phyloP scores from a whole-genome alignment of 257 asterid genomes.

The Solanum rostratum region DNA sequence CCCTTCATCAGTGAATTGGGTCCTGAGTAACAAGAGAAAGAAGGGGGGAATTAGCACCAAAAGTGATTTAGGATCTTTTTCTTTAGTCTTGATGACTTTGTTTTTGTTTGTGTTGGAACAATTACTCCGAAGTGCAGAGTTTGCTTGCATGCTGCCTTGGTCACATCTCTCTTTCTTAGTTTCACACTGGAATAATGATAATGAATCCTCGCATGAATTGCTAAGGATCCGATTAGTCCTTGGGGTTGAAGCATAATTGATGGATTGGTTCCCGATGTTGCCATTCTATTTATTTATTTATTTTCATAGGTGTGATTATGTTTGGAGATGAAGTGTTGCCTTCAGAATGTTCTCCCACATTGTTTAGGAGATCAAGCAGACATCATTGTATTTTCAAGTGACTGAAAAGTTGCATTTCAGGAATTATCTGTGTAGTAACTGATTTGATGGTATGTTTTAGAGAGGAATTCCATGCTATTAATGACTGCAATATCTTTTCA shows the following conservation, averaged over 20 bases:
- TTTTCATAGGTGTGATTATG: too few relatives aligned
- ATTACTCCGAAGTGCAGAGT: not conserved
- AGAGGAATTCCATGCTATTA: not conserved
- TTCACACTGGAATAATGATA: too few relatives aligned
- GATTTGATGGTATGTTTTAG: too few relatives aligned
- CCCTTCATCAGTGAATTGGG: conserved; percentile 73
- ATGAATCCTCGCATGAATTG: not conserved
- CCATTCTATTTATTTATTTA: not conserved
- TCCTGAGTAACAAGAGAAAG: conserved; percentile 48
- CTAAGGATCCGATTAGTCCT: too few relatives aligned
- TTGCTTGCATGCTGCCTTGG: too few relatives aligned
- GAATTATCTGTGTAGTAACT: not conserved
- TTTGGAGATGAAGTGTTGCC: too few relatives aligned
- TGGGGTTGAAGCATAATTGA: not conserved
- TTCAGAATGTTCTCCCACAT: too few relatives aligned
- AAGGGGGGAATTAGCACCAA: not conserved
- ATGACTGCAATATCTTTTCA: not conserved
- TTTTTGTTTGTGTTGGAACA: not conserved
- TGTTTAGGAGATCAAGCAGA: too few relatives aligned
- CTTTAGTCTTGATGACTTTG: not conserved
- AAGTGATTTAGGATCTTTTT: not conserved
- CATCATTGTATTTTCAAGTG: too few relatives aligned
- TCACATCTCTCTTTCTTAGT: too few relatives aligned
- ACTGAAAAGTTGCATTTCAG: too few relatives aligned
- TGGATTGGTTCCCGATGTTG: not conserved